These are phyloP conservation scores for Coemansia sp. DNA, from an alignment of 192 early-diverging fungal genomes.

Conservation along the genomic window DNA sequence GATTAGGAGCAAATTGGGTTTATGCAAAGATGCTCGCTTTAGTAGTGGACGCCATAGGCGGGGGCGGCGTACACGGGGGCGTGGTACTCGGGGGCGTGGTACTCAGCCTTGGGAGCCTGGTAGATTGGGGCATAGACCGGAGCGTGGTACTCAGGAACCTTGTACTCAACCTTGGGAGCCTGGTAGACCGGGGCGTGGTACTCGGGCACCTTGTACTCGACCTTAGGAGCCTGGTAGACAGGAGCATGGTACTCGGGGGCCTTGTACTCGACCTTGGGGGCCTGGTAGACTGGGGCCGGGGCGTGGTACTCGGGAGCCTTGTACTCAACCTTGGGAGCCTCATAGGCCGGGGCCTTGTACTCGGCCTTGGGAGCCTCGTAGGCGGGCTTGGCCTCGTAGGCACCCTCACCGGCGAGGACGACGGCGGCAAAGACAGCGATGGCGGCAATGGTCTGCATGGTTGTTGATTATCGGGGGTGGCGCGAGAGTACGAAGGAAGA, in stretches of 20 bases:
- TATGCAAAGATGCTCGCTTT: neutral
- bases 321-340: slow-evolving; percentile 13
- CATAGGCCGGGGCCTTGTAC: slow-evolving; percentile 12
- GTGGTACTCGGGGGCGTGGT: slow-evolving; percentile 16
- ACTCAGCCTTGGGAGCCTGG: slow-evolving; percentile 11
- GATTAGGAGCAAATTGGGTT: neutral
- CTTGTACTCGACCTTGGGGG: slow-evolving; percentile 15
- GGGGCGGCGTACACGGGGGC: slow-evolving; percentile 10
- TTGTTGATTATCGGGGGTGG: neutral
- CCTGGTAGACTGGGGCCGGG: slow-evolving; percentile 12
- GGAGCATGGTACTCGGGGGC: slow-evolving; percentile 17
- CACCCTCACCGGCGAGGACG: slow-evolving; percentile 25
- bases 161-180: slow-evolving; percentile 9
- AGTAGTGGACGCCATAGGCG: slow-evolving; percentile 3
- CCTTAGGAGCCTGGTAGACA: slow-evolving; percentile 6
- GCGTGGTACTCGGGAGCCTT: slow-evolving; percentile 22
- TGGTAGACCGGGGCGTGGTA: slow-evolving; percentile 5
- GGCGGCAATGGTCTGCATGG: slow-evolving; percentile 39
- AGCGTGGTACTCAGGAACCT: slow-evolving; percentile 11
- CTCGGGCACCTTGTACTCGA: slow-evolving; percentile 15
- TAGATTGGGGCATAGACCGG: neutral
- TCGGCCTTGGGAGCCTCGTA: slow-evolving; percentile 12
- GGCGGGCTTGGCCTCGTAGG: slow-evolving; percentile 24
- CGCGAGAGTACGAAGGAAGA: neutral
- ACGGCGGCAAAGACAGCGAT: slow-evolving; percentile 26